Base-by-base conservation (phyloP, 1,139 yeast species). In the Diutina neorugosa region DNA sequence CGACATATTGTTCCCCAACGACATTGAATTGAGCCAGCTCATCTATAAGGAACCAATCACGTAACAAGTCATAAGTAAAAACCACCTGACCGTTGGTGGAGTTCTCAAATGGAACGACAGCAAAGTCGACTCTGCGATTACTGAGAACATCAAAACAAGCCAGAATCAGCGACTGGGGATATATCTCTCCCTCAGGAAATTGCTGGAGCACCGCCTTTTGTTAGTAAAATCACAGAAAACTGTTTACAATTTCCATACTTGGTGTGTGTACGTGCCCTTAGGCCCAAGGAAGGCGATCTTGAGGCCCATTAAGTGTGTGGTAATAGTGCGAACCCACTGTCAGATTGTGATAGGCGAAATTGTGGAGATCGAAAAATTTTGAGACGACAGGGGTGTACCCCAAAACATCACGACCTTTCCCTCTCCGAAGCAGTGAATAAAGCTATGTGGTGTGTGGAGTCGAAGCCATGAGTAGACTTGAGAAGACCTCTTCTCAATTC, bases 21-120 rank as follows among this genome's bases (percentile, higher is more conserved):
- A 88, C 78, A 47, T 68, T 67, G 61, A 86, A 77, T 2, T 62
- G 60, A 9, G 69, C 67, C 2, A 57, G 54, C 3, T 51, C 41
- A 21, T 23, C 19, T 19, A 52, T 44, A 5, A 51, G 43, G 57
- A 68, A 77, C 81, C 85, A 76, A 62, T 86, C 91, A 57, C 96
- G 71, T 41, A 91, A 71, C 18, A 89, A 70, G 64, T 90, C 96
- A 63, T 87, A 83, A 0, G 96, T 88, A 64, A 83, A 81, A 1
- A 84, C 85, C 3, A 93, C 98, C 60, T 86, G 93, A 0, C 98
- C 98, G 65, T 93, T 93, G 8, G 97, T 86, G 3, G 97, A 89
- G 68, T 93, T 93, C 62, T 91, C 98, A 60, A 88, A 80, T 0
- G 98, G 98, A 0, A 93, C 86, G n/a, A 90, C 85, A 0, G 95